phyloP scores from a whole-genome alignment of 768 basidiomycete species.

The Pulveroboletus sp. region DNA sequence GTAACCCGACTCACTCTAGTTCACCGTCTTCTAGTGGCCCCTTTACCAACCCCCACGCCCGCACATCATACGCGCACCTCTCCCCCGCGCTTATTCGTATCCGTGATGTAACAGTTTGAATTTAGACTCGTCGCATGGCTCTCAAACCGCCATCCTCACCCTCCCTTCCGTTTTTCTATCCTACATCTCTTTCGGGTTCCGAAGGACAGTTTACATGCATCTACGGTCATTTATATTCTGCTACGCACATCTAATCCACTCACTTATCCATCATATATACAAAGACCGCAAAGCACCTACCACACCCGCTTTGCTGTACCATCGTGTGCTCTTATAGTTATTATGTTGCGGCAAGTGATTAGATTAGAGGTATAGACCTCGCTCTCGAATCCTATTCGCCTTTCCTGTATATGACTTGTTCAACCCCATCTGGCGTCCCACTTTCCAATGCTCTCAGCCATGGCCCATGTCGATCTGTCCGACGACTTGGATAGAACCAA shows the following conservation, averaged over 20 bases:
- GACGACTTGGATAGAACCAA: conserved; percentile 34
- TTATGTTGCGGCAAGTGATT: conserved; percentile 28
- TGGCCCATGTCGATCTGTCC: conserved; percentile 34
- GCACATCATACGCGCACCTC: conserved; percentile 57
- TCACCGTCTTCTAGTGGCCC: conserved; percentile 38
- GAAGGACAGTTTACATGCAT: conserved; percentile 15
- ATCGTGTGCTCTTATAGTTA: conserved; percentile 33
- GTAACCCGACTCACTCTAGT: conserved; percentile 35
- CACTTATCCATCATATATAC: conserved; percentile 36
- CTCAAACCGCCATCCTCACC: not conserved
- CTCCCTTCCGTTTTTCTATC: conserved; percentile 7
- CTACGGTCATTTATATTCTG: conserved; percentile 20
- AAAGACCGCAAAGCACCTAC: conserved; percentile 22
- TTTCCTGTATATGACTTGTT: conserved; percentile 32
- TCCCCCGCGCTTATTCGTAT: conserved; percentile 44
- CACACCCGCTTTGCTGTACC: conserved; percentile 29
- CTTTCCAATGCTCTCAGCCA: conserved; percentile 42
- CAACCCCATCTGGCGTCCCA: conserved; percentile 43
- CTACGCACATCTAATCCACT: conserved; percentile 31
- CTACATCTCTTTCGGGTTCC: conserved; percentile 11
- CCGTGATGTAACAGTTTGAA: conserved; percentile 35
- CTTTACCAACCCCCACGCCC: conserved; percentile 55
- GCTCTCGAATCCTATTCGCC: conserved; percentile 33
- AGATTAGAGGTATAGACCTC: conserved; percentile 26
- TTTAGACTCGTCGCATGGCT: not conserved